Conservation (phyloP, 768 basidiomycete genomes). For the Hericium erinaceus region DNA sequence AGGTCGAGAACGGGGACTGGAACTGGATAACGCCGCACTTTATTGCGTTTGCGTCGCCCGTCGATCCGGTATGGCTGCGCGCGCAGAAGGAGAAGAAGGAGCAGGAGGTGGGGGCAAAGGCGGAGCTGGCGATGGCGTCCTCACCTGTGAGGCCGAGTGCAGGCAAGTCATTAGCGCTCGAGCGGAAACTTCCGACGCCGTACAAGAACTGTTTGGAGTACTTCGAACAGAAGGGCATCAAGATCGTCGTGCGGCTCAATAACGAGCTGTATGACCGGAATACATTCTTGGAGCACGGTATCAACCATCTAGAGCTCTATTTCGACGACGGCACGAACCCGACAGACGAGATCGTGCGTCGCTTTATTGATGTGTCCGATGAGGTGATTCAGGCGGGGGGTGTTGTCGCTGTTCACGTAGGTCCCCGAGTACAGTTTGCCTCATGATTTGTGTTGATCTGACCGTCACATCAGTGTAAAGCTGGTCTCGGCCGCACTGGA, state of each 20-base stretch:
- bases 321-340: constrained; percentile 99
- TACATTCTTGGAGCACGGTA: constrained; percentile 75
- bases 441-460: not conserved
- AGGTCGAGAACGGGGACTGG: constrained; percentile 93
- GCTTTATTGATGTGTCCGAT: constrained; percentile 84
- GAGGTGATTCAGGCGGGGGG: constrained; percentile 67
- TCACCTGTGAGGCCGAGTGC: constrained; percentile 17
- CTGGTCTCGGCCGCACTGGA: constrained; percentile 92
- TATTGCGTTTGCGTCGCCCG: constrained; percentile 90
- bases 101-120: constrained; percentile 24
- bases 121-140: constrained; percentile 12
- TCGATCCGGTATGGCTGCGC: constrained; percentile 76
- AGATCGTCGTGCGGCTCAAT: constrained; percentile 89
- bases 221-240: constrained; percentile 80
- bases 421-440: constrained; percentile 21
- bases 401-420: constrained; percentile 81
- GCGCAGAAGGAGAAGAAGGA: constrained; percentile 57
- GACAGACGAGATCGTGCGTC: constrained; percentile 86
- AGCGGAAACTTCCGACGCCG: constrained; percentile 68
- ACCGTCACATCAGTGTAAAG: constrained; percentile 62
- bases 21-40: constrained; percentile 91
- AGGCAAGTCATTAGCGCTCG: constrained; percentile 46
- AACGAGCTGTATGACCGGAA: constrained; percentile 82
- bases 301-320: constrained; percentile 87
- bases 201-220: constrained; percentile 91